Evolutionary conservation across 1,139 yeast species (phyloP).

Genomic region (Pichia sp.): DNA sequence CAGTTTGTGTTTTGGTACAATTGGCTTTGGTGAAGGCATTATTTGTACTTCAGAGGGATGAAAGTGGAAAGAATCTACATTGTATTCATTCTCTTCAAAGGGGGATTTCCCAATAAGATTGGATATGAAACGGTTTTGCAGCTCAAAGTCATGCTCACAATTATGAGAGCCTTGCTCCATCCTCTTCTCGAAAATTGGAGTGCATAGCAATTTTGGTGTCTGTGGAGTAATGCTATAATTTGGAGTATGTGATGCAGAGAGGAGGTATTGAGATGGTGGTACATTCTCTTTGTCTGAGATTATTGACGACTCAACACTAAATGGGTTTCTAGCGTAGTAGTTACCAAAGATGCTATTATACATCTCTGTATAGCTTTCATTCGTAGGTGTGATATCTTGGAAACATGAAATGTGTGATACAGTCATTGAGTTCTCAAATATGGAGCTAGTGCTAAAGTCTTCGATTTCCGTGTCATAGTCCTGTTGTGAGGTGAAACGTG

Average conservation of each 20-base stretch:
- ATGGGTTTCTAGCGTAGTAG: background rate
- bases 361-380: background rate
- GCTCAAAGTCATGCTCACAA: too few relatives aligned
- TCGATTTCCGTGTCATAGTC: background rate
- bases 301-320: slow-evolving; percentile 3
- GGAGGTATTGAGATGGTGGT: background rate
- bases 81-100: background rate
- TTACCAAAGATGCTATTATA: slow-evolving; percentile 1
- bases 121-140: too few relatives aligned
- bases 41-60: background rate
- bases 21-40: background rate
- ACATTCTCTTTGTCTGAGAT: slow-evolving; percentile 6
- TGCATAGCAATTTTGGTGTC: background rate
- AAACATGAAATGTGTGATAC: background rate
- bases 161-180: background rate
- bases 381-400: background rate
- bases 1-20: background rate
- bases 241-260: slow-evolving; percentile 8
- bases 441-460: background rate
- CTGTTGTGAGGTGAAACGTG: background rate
- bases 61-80: background rate
- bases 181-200: slow-evolving; percentile 1
- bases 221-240: slow-evolving; percentile 1
- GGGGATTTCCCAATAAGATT: background rate
- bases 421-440: background rate